Evolutionary conservation across 2,329 filamentous ascomycete species (phyloP).

Genomic region (Grosmannia serpens): DNA sequence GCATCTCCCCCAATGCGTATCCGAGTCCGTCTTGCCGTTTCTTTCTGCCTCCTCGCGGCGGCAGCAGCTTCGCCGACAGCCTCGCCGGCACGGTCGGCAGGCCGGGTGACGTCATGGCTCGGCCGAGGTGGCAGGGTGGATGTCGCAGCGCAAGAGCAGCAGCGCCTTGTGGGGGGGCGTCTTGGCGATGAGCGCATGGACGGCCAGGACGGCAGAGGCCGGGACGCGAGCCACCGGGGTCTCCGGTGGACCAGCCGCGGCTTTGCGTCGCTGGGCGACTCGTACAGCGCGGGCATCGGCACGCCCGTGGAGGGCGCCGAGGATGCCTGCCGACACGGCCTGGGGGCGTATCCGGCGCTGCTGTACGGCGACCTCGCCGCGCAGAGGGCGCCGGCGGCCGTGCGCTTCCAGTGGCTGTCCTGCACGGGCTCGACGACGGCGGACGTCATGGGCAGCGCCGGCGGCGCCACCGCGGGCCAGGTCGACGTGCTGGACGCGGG

Average conservation of each 20-base stretch:
- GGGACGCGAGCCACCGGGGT: conserved; percentile 15
- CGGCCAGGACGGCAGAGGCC: background rate
- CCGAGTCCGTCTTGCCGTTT: background rate
- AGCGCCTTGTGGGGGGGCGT: background rate
- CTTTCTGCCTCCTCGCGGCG: background rate
- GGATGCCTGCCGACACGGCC: conserved; percentile 29
- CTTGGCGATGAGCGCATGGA: background rate
- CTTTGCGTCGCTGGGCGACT: conserved; percentile 28
- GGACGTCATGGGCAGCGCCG: conserved; percentile 23
- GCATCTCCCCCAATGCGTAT: background rate
- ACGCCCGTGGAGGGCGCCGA: conserved; percentile 29
- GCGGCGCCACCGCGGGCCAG: conserved; percentile 23
- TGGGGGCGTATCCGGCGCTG: conserved; percentile 29
- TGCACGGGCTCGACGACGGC: conserved; percentile 33
- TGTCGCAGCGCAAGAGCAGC: no score
- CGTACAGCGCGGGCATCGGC: conserved; percentile 36
- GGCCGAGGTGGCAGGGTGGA: no score
- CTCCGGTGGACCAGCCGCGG: conserved; percentile 15
- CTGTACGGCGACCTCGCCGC: conserved; percentile 25
- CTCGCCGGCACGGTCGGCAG: background rate
- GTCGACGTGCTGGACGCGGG: conserved; percentile 28
- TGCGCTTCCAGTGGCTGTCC: conserved; percentile 31
- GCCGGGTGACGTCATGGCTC: background rate
- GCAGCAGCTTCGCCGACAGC: background rate
- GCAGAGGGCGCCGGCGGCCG: conserved; percentile 9